Conservation (phyloP, 2,329 filamentous ascomycete genomes). For the Paramyrothecium sp. region DNA sequence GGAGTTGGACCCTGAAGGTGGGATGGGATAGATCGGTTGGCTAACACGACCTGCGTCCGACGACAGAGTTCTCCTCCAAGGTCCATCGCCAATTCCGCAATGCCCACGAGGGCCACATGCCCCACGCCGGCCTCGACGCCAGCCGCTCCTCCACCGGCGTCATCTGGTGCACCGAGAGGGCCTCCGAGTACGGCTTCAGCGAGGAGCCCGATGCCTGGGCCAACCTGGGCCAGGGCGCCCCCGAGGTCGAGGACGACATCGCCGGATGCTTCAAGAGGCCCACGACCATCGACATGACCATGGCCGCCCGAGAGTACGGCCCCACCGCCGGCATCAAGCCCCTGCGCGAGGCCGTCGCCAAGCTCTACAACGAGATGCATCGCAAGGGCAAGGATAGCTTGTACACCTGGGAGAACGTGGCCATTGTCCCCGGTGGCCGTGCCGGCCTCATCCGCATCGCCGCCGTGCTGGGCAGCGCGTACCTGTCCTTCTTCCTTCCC, state of each 20-base stretch:
- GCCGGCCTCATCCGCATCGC: slow-evolving; percentile 94
- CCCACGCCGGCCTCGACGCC: slow-evolving; percentile 87
- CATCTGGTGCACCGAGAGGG: slow-evolving; percentile 88
- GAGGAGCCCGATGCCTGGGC: slow-evolving; percentile 85
- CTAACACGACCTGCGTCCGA: slow-evolving; percentile 12
- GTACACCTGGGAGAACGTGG: slow-evolving; percentile 97
- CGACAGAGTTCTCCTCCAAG: slow-evolving; percentile 73
- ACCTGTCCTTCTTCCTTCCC: slow-evolving; percentile 90
- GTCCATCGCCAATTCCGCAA: slow-evolving; percentile 87
- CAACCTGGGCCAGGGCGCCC: slow-evolving; percentile 90
- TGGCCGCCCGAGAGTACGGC: slow-evolving; percentile 83
- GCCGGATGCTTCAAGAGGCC: slow-evolving; percentile 85
- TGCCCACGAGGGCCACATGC: slow-evolving; percentile 86
- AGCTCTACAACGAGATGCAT: slow-evolving; percentile 91
- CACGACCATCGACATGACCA: slow-evolving; percentile 71
- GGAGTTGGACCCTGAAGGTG: no score
- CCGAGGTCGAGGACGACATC: slow-evolving; percentile 92
- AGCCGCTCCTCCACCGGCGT: slow-evolving; percentile 88
- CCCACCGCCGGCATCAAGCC: slow-evolving; percentile 94
- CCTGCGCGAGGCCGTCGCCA: slow-evolving; percentile 82
- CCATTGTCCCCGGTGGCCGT: slow-evolving; percentile 89
- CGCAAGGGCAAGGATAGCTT: slow-evolving; percentile 82
- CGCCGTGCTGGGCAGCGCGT: slow-evolving; percentile 88
- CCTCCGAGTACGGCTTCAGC: slow-evolving; percentile 82
- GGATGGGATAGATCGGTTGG: no score